Conservation (phyloP, 2,329 filamentous ascomycete species). For the Ophiostoma himal-ulmi region DNA sequence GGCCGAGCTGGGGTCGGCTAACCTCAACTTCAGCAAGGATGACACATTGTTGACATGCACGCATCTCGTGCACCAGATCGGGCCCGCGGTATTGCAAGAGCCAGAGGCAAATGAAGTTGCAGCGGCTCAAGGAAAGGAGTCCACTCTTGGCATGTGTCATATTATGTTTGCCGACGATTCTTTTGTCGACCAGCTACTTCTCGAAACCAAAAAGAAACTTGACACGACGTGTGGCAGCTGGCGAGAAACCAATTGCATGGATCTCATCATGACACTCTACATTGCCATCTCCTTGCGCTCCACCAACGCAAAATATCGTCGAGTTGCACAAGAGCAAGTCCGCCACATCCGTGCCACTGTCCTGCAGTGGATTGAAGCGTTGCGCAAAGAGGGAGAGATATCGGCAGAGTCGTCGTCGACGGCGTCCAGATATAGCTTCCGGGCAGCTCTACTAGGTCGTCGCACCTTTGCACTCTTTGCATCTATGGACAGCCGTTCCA, state of each 20-base stretch:
- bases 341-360: conserved; percentile 36
- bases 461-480: conserved; percentile 32
- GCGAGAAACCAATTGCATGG: conserved; percentile 55
- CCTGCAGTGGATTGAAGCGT: conserved; percentile 45
- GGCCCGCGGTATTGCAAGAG: conserved; percentile 37
- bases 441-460: conserved; percentile 52
- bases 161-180: conserved; percentile 41
- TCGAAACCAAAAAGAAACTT: conserved; percentile 42
- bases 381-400: conserved; percentile 42
- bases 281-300: conserved; percentile 32
- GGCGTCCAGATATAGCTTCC: conserved; percentile 43
- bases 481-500: neutral
- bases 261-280: conserved; percentile 48
- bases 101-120: no score
- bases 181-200: conserved; percentile 46
- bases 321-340: conserved; percentile 23
- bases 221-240: conserved; percentile 48
- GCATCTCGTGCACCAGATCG: conserved; percentile 50
- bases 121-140: no score
- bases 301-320: neutral
- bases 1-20: conserved; percentile 45
- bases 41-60: conserved; percentile 45
- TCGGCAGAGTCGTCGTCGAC: conserved; percentile 37
- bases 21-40: conserved; percentile 56
- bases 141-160: conserved; percentile 41